Conservation (phyloP, 1,284 basidiomycete species). For the Ceratobasidium sp. region DNA sequence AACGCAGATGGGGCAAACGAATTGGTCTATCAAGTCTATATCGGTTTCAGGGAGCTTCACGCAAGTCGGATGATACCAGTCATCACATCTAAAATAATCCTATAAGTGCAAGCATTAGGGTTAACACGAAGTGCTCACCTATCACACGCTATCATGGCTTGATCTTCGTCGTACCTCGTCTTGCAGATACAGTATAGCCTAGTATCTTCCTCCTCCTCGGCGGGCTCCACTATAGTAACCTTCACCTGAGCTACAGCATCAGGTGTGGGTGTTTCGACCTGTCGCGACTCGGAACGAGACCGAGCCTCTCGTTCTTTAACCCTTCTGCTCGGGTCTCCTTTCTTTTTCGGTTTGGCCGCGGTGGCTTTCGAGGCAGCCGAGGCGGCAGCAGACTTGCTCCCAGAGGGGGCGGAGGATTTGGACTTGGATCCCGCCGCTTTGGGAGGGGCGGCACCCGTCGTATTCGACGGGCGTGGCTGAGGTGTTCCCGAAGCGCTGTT, state of each 20-base stretch:
- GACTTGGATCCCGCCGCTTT: conserved; percentile 35
- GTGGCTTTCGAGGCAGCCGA: conserved; percentile 22
- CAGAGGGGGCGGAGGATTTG: conserved; percentile 33
- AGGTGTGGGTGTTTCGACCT: conserved; percentile 38
- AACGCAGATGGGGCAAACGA: conserved; percentile 83
- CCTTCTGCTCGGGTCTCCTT: conserved; percentile 30
- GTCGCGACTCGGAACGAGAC: conserved; percentile 41
- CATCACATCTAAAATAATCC: conserved; percentile 73
- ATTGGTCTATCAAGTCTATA: conserved; percentile 87
- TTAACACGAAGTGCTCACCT: conserved; percentile 63
- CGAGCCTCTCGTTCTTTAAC: conserved; percentile 35
- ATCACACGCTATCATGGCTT: conserved; percentile 92
- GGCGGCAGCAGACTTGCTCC: conserved; percentile 40
- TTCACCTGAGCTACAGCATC: conserved; percentile 31
- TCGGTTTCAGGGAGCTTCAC: conserved; percentile 81
- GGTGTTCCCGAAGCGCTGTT: conserved; percentile 36
- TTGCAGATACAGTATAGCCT: conserved; percentile 87
- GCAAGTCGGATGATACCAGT: conserved; percentile 90
- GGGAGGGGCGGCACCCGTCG: background rate
- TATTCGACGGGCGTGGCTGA: conserved; percentile 31
- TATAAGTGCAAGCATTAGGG: background rate
- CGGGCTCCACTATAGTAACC: conserved; percentile 26
- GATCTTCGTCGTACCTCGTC: conserved; percentile 83
- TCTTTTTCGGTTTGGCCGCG: conserved; percentile 43
- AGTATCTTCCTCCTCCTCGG: conserved; percentile 73